Conservation (phyloP, 2,329 filamentous ascomycete genomes). For the Balansia obtecta region DNA sequence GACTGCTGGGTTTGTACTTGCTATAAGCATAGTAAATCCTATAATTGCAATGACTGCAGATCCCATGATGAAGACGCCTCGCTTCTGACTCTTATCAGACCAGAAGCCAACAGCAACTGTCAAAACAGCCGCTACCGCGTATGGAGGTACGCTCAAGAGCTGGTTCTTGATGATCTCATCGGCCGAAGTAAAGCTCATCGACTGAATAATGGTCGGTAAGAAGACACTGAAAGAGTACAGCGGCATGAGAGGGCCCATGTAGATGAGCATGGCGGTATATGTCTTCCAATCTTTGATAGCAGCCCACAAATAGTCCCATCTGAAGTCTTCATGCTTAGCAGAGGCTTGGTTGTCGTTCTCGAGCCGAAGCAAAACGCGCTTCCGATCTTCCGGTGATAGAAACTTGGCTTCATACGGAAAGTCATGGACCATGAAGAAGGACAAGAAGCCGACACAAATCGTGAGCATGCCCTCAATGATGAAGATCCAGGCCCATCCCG, state of each 20-base stretch:
- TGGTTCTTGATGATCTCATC: conserved; percentile 23
- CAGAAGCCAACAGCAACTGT: conserved; percentile 42
- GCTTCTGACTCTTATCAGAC: conserved; percentile 59
- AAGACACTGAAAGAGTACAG: conserved; percentile 70
- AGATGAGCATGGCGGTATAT: conserved; percentile 60
- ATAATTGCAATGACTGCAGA: conserved; percentile 58
- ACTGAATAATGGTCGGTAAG: conserved; percentile 63
- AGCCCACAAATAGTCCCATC: conserved; percentile 58
- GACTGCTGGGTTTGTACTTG: conserved; percentile 47
- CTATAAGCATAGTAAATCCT: conserved; percentile 72
- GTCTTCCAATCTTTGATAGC: conserved; percentile 77
- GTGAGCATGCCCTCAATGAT: conserved; percentile 61
- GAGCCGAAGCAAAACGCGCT: conserved; percentile 59
- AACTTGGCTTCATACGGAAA: conserved; percentile 70
- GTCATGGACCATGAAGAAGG: conserved; percentile 71
- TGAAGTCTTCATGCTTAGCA: conserved; percentile 65
- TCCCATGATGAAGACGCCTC: conserved; percentile 70
- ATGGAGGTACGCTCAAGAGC: conserved; percentile 34
- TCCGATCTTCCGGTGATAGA: conserved; percentile 55
- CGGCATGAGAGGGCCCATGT: conserved; percentile 62
- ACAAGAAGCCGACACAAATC: conserved; percentile 51
- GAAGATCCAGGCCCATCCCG: conserved; percentile 55
- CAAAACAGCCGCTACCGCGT: conserved; percentile 23
- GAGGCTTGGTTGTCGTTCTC: conserved; percentile 59
- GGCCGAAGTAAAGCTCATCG: conserved; percentile 29